Percentiles rank a stretch among this genome's conserved stretches.
These are phyloP conservation scores for Botryobasidium botryosum DNA, from an alignment of 768 basidiomycete species.

Conservation along the genomic window DNA sequence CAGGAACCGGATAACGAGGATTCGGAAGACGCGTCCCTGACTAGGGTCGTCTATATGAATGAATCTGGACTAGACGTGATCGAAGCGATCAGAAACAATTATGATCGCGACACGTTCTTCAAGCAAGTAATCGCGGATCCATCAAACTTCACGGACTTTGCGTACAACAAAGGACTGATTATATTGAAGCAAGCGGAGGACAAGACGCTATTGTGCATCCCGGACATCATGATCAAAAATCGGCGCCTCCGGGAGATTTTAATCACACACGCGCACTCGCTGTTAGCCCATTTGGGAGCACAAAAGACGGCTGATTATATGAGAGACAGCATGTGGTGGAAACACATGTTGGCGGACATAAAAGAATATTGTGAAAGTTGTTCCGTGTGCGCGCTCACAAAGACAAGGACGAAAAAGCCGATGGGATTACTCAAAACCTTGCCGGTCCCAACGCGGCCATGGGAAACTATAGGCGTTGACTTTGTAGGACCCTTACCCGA, in stretches of 20 bases:
- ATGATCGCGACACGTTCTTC: no score
- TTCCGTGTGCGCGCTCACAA: conserved; percentile 8
- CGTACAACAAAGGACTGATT: neutral
- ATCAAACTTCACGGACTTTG: no score
- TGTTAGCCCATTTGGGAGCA: conserved; percentile 6
- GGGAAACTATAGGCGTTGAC: conserved; percentile 8
- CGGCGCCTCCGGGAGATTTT: conserved; percentile 4
- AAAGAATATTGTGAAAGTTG: conserved; percentile 9
- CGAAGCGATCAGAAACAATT: no score
- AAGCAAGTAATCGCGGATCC: no score
- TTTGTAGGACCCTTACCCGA: conserved; percentile 11
- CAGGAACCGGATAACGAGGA: no score
- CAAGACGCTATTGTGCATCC: conserved; percentile 2
- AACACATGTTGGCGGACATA: conserved; percentile 1
- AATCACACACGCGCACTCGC: conserved; percentile 7
- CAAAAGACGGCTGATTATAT: conserved; percentile 6
- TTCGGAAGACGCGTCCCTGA: no score
- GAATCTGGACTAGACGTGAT: no score
- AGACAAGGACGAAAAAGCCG: conserved; percentile 2
- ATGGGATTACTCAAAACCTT: conserved; percentile 7
- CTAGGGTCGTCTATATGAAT: no score
- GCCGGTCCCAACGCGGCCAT: conserved; percentile 5
- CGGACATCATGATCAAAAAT: conserved; percentile 4
- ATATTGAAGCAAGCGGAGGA: neutral
- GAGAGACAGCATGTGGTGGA: conserved; percentile 9